These are phyloP conservation scores for Penicillium sp. DNA, from an alignment of 2,329 filamentous ascomycete genomes.

Conservation along the genomic window DNA sequence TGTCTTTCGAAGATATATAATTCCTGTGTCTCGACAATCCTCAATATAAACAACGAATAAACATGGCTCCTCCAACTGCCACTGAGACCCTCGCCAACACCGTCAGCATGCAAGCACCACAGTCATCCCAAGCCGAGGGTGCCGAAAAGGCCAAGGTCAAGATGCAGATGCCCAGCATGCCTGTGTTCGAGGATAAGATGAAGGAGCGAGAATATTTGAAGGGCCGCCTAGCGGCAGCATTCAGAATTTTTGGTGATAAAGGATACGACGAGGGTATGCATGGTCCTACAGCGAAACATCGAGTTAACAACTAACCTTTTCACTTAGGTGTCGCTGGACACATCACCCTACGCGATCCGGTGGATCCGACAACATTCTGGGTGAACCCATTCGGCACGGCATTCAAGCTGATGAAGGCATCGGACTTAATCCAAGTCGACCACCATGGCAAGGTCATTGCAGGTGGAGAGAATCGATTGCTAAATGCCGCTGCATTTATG, in stretches of 20 bases:
- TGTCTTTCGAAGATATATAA: not conserved
- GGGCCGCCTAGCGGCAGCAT: slow-evolving; percentile 54
- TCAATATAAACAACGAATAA: not conserved
- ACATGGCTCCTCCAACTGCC: slow-evolving; percentile 32
- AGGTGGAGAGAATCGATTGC: slow-evolving; percentile 51
- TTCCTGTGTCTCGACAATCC: not conserved
- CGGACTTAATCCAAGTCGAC: slow-evolving; percentile 66
- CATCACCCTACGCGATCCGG: slow-evolving; percentile 61
- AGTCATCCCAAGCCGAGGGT: slow-evolving; percentile 24
- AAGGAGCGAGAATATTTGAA: slow-evolving; percentile 55
- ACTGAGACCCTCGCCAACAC: slow-evolving; percentile 23
- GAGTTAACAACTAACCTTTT: not conserved
- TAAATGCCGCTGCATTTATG: slow-evolving; percentile 53
- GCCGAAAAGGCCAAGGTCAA: slow-evolving; percentile 32
- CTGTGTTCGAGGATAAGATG: slow-evolving; percentile 42
- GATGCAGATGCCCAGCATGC: slow-evolving; percentile 33
- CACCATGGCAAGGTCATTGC: slow-evolving; percentile 61
- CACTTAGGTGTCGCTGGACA: slow-evolving; percentile 59
- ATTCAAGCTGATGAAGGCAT: slow-evolving; percentile 61
- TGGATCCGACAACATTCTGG: slow-evolving; percentile 61
- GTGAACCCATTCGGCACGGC: slow-evolving; percentile 65
- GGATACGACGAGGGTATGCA: slow-evolving; percentile 53
- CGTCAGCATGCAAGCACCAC: slow-evolving; percentile 18
- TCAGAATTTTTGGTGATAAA: slow-evolving; percentile 58
- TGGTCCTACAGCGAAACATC: not conserved